Percentiles rank a stretch among this genome's conserved stretches.
These are phyloP conservation scores for Flaveria trinervia DNA, from an alignment of 129 eudicot species.

Conservation along the genomic window DNA sequence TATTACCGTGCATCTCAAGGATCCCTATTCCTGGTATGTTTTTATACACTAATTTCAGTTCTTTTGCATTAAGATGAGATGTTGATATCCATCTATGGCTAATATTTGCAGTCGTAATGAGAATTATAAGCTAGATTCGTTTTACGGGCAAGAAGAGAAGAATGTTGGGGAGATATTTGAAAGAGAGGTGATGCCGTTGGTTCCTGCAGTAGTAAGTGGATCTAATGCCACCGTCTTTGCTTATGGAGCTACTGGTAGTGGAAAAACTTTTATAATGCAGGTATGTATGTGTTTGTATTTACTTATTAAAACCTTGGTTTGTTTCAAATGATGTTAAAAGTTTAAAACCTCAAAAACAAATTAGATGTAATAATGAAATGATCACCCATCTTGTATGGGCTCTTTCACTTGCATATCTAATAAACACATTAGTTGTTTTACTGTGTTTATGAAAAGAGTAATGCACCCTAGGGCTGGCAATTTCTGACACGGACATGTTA, in stretches of 20 bases:
- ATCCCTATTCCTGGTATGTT: slow-evolving; percentile 62
- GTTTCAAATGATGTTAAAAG: too few relatives aligned
- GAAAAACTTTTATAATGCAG: slow-evolving; percentile 97
- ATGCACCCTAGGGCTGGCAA: too few relatives aligned
- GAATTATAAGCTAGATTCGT: slow-evolving; percentile 73
- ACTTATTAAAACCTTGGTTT: too few relatives aligned
- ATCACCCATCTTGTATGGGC: background rate
- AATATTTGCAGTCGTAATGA: slow-evolving; percentile 70
- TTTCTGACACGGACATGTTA: too few relatives aligned
- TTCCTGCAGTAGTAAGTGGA: slow-evolving; percentile 66
- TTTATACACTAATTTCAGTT: background rate
- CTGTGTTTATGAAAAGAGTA: background rate
- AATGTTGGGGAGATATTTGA: slow-evolving; percentile 61
- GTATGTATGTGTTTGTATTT: slow-evolving; percentile 31
- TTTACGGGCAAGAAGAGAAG: slow-evolving; percentile 64
- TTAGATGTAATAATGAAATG: background rate
- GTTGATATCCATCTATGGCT: background rate
- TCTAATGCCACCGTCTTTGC: slow-evolving; percentile 85
- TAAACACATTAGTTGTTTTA: background rate
- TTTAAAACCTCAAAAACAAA: background rate
- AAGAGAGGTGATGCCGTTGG: slow-evolving; percentile 79
- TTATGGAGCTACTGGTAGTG: slow-evolving; percentile 97
- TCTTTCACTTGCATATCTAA: too few relatives aligned
- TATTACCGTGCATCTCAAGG: slow-evolving; percentile 72
- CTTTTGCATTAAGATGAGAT: background rate